Base-by-base conservation (phyloP, 2,329 filamentous ascomycete genomes). In the Trichoderma breve region DNA sequence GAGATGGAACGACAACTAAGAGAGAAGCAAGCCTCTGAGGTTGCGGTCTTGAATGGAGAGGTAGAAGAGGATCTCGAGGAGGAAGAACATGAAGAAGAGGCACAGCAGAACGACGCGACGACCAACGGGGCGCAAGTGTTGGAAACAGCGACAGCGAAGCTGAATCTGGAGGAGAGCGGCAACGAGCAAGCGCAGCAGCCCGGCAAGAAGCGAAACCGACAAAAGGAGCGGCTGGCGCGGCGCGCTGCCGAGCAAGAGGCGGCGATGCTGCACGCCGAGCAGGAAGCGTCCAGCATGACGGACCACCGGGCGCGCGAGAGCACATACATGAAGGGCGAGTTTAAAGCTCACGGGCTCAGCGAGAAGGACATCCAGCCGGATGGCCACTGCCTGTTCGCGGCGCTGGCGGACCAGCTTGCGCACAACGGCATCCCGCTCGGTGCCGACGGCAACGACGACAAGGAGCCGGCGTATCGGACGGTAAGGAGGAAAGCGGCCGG, bases 301-400 rank as follows among this genome's bases (percentile, higher is more conserved):
- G 90, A 97, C 82, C 87, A 91, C 79, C 90, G 93, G 72, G 87
- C 87, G 58, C 83, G 88, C 67, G 94, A 97, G 83, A 86, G 89
- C 76, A 84, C 87, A 66, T 86, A 88, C 61, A 95, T 99, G 90
- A 84, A 88, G 71, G 84, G 84, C 32, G 88, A 89, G 53, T 92
- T 98, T 79, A 82, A 85, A 69, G 83, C 86, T 58, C 83, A 91
- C 71, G 86, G 85, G 0, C 86, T 98, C 18, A 84, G 84, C 24
- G 93, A 98, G 83, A 88, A 92, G 76, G 90, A 93, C 72, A 94
- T 99, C 71, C 88, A 88, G 51, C 94, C 96, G 0, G 95, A 99
- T 81, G 96, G 96, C 0, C 96, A 99, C 83, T 99, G 96, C 79
- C 84, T 99, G 18, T 99, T 98, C 82, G 92, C 94, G 18, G 94